Evolutionary conservation across 1,284 basidiomycete species (phyloP).

Genomic region (Laetiporus sulphureus): DNA sequence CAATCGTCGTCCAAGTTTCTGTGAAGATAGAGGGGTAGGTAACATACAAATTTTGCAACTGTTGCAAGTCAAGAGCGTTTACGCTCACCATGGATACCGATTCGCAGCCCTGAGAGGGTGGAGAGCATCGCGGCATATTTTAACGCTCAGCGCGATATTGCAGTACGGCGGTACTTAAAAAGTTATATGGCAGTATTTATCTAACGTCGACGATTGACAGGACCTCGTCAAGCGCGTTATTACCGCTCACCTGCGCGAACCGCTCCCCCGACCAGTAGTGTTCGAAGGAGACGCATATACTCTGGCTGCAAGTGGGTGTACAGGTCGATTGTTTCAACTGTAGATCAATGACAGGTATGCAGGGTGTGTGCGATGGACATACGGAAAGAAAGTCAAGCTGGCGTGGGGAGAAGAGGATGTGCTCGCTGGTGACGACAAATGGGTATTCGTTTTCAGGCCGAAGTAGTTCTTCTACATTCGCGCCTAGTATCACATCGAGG

Average conservation of each 20-base stretch:
- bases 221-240: conserved; percentile 16
- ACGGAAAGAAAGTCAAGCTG: conserved; percentile 14
- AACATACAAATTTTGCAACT: not conserved
- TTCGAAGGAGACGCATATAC: conserved; percentile 16
- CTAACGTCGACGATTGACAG: conserved; percentile 7
- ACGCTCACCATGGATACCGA: too few species aligned
- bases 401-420: conserved; percentile 18
- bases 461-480: too few species aligned
- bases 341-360: conserved; percentile 12
- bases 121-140: conserved; percentile 16
- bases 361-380: conserved; percentile 20
- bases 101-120: conserved; percentile 13
- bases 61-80: not conserved
- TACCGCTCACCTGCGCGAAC: conserved; percentile 13
- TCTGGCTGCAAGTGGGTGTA: conserved; percentile 16
- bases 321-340: not conserved
- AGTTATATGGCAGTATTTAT: not conserved
- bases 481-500: too few species aligned
- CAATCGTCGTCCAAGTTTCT: conserved; percentile 16
- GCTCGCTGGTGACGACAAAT: conserved; percentile 18
- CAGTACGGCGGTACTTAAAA: conserved; percentile 10
- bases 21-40: conserved; percentile 15
- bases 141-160: conserved; percentile 18
- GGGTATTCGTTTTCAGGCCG: conserved; percentile 19
- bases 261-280: conserved; percentile 11